Base-by-base conservation (phyloP, 2,329 filamentous ascomycete genomes). In the Neoscytalidium dimidiatum region DNA sequence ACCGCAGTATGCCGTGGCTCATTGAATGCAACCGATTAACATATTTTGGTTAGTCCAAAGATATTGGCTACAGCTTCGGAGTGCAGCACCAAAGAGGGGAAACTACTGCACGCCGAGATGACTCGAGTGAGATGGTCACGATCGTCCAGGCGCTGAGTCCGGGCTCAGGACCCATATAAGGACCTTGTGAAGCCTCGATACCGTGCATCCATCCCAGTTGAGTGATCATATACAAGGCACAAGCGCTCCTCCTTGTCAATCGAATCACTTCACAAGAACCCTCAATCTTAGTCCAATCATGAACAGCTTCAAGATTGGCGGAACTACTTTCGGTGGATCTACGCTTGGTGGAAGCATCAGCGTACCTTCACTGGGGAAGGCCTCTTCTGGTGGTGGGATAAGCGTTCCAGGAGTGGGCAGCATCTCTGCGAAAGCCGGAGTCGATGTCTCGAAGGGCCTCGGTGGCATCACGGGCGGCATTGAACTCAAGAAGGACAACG, bases 401-500 rank as follows among this genome's bases (percentile, higher is more conserved):
- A 51, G 26, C 6, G 31, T 62, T 8, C 58, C 58, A 19, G 51
- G 41, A 38, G 58, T 62, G 3, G 58, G 58, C 8, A 62, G 46
- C 5, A 21, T 62, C 14, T 62, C 58, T 51, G 58, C 58, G 21
- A 62, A 44, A 11, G 58, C 43, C 23, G 44, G 44, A 3, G 41
- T 62, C 2, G 58, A 62, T 23, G 29, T 51, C 4, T 49, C 58
- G 9, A 62, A 51, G 28, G 58, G 58, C 28, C 29, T 51, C 8
- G 1, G 38, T n/a, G 46, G 46, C 21, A 26, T 62, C 21, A 62
- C 29, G 7, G 58, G 58, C 26, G 58, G 58, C 8, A 51, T 62
- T 21, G 58, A 62, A 23, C 58, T 62, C 44, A 49, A 49, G 43
- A 62, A 62, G 29, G 58, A 62, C 44, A 51, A 51, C 31, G 58